Conservation (phyloP, 1,284 basidiomycete species). For the Malassezia japonica region DNA sequence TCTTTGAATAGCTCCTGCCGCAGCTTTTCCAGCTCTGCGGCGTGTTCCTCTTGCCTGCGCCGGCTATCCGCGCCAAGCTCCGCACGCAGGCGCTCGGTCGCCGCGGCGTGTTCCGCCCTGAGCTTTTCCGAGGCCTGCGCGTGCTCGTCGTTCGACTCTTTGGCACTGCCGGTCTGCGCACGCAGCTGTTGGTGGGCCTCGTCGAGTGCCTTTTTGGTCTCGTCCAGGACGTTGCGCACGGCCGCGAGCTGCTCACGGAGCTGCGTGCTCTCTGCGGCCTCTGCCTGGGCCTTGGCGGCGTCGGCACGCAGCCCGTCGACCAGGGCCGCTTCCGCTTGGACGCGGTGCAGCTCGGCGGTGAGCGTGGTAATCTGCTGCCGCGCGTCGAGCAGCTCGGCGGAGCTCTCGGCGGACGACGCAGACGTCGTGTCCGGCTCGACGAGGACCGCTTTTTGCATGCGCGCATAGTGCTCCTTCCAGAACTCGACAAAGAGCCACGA, state of each 20-base stretch:
- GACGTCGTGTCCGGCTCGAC: constrained; percentile 32
- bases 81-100: background rate
- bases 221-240: background rate
- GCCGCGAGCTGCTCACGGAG: constrained; percentile 8
- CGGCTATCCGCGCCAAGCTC: background rate
- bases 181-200: background rate
- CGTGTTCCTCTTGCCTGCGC: background rate
- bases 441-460: constrained; percentile 34
- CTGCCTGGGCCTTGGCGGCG: constrained; percentile 13
- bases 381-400: constrained; percentile 40
- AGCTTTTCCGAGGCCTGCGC: background rate
- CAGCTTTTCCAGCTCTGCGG: background rate
- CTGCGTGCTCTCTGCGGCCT: constrained; percentile 15
- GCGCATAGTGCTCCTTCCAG: constrained; percentile 73
- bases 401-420: constrained; percentile 17
- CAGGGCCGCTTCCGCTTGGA: constrained; percentile 13
- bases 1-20: no score
- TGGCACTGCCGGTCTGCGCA: background rate
- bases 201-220: background rate
- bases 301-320: constrained; percentile 11
- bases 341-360: constrained; percentile 17
- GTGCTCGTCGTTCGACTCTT: background rate
- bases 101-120: background rate
- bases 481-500: constrained; percentile 99
- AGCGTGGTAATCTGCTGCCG: constrained; percentile 33